Evolutionary conservation across 2,329 filamentous ascomycete species (phyloP).

Genomic region (Botryosphaeria dothidea): DNA sequence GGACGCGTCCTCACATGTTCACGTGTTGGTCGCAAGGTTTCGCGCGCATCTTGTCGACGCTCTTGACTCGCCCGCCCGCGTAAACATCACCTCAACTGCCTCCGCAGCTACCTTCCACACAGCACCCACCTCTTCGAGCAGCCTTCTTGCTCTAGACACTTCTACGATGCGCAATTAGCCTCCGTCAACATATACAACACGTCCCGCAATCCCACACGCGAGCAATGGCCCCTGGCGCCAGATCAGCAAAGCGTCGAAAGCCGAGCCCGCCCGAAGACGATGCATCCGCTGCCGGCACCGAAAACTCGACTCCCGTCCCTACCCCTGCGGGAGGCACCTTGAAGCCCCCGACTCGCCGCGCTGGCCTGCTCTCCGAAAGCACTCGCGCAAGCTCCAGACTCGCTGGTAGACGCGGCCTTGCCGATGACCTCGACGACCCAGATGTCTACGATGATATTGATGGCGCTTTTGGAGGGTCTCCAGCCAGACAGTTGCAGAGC

Average conservation of each 20-base stretch:
- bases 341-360: constrained; percentile 16
- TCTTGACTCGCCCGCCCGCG: not conserved
- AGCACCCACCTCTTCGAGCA: not conserved
- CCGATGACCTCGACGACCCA: constrained; percentile 23
- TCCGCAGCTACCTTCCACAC: not conserved
- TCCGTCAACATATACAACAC: no score
- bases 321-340: not conserved
- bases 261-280: constrained; percentile 8
- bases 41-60: not conserved
- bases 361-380: not conserved
- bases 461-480: constrained; percentile 33
- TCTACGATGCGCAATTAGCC: not conserved
- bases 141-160: not conserved
- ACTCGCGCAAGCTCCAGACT: not conserved
- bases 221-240: not conserved
- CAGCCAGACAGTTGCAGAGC: constrained; percentile 21
- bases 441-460: constrained; percentile 48
- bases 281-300: not conserved
- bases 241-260: constrained; percentile 15
- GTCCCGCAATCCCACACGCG: no score
- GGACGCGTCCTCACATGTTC: not conserved
- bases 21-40: constrained; percentile 7
- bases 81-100: not conserved
- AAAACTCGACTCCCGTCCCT: not conserved
- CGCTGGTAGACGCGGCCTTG: not conserved